These are phyloP conservation scores for Fusarium guadeloupense DNA, from an alignment of 2,329 filamentous ascomycete genomes.

Conservation along the genomic window DNA sequence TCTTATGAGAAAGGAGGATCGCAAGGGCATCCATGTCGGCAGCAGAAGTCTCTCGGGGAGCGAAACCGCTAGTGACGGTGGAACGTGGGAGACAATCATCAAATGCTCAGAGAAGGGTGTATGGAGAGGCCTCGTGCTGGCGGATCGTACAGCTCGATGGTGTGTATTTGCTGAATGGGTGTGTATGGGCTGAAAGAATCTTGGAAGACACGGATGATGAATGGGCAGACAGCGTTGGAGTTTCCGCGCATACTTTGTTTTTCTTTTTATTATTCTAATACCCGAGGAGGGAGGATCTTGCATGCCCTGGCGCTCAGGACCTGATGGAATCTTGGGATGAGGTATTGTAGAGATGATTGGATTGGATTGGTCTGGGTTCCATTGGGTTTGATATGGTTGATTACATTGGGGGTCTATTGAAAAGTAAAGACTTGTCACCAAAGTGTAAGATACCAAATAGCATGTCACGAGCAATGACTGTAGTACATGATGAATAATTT, in stretches of 20 bases:
- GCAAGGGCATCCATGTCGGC: constrained; percentile 61
- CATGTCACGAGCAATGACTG: constrained; percentile 31
- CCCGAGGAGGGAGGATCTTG: constrained; percentile 36
- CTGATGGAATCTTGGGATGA: constrained; percentile 14
- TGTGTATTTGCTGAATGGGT: constrained; percentile 93
- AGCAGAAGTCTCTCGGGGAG: constrained; percentile 54
- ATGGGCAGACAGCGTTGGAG: constrained; percentile 25
- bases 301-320: constrained; percentile 39
- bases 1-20: constrained; percentile 82
- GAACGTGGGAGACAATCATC: constrained; percentile 89
- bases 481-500: constrained; percentile 21
- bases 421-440: constrained; percentile 27
- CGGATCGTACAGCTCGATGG: constrained; percentile 85
- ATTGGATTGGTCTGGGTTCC: constrained; percentile 16
- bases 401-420: constrained; percentile 24
- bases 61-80: constrained; percentile 73
- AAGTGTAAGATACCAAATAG: constrained; percentile 28
- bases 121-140: constrained; percentile 84
- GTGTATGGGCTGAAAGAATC: constrained; percentile 55
- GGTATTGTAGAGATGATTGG: constrained; percentile 32
- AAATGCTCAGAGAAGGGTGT: constrained; percentile 85
- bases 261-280: constrained; percentile 38
- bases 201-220: constrained; percentile 3
- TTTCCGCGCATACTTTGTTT: constrained; percentile 34
- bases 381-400: constrained; percentile 7